Conservation (phyloP, 306 rosid species). For the Begonia loranthoides region DNA sequence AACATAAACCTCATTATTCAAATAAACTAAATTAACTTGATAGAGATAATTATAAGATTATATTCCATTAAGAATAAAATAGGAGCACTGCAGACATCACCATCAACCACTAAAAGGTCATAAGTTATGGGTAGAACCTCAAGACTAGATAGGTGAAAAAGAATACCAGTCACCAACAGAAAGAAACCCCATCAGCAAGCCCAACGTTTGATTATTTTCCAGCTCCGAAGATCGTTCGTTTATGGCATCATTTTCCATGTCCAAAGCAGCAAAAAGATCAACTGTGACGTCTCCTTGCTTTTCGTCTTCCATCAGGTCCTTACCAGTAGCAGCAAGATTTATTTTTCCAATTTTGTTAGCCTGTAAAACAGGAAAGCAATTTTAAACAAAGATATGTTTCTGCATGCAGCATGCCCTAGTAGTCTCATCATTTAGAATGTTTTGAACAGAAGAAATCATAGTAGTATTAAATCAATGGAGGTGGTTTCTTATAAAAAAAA, state of each 20-base stretch:
- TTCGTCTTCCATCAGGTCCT: conserved; percentile 97
- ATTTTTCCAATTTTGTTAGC: conserved; percentile 90
- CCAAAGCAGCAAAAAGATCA: conserved; percentile 78
- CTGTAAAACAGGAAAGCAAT: conserved; percentile 23
- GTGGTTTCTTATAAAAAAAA: background rate
- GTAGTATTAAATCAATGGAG: background rate
- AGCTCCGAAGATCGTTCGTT: conserved; percentile 67
- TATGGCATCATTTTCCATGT: conserved; percentile 66
- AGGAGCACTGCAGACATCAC: no score
- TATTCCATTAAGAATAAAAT: no score
- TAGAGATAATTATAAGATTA: no score
- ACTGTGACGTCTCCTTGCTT: conserved; percentile 81
- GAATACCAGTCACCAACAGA: conserved; percentile 83
- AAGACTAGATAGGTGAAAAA: no score
- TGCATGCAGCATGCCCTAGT: background rate
- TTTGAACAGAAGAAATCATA: background rate
- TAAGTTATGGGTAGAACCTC: no score
- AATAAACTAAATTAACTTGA: no score
- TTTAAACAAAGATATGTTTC: no score
- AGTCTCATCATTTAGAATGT: background rate
- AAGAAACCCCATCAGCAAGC: conserved; percentile 90
- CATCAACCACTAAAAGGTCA: no score
- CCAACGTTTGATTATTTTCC: conserved; percentile 79
- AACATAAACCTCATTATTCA: background rate
- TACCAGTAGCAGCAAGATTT: conserved; percentile 95